These are phyloP conservation scores for Acer yangbiense DNA, from an alignment of 345 rosid genomes.

Conservation along the genomic window DNA sequence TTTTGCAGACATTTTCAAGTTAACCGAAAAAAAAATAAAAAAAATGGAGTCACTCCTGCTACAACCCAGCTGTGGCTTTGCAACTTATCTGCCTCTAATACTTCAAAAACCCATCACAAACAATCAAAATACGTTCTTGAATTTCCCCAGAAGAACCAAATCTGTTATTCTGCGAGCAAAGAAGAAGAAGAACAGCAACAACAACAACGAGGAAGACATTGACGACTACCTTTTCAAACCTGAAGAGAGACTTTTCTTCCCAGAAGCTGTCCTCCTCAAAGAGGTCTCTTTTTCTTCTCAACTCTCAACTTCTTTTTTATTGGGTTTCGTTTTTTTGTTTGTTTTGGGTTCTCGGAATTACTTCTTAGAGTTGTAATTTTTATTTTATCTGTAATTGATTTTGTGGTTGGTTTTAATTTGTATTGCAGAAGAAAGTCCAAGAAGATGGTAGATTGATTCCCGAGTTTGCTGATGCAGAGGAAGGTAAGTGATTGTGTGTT, in stretches of 20 bases:
- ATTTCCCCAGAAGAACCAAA: conserved; percentile 34
- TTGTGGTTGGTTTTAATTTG: conserved; percentile 20
- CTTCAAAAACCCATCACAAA: conserved; percentile 22
- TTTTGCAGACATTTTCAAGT: neutral
- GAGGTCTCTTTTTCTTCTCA: conserved; percentile 41
- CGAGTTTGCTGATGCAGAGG: conserved; percentile 86
- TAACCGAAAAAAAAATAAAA: neutral
- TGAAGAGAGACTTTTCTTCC: conserved; percentile 79
- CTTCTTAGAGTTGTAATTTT: neutral
- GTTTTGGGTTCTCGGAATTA: neutral
- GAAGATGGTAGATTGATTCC: conserved; percentile 83
- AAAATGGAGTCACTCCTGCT: conserved; percentile 56
- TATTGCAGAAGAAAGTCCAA: conserved; percentile 72
- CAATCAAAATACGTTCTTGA: conserved; percentile 27
- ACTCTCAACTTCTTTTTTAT: neutral
- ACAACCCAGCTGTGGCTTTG: conserved; percentile 25
- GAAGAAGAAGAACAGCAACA: conserved; percentile 45
- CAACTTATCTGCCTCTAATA: conserved; percentile 30
- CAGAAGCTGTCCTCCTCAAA: conserved; percentile 87
- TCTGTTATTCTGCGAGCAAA: conserved; percentile 49
- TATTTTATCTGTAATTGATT: neutral
- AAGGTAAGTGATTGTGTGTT: conserved; percentile 44
- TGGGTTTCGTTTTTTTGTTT: neutral
- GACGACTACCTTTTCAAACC: conserved; percentile 57
- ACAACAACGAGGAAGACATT: conserved; percentile 44